phyloP scores from a whole-genome alignment of 75 land plant genomes.

The Cupressus sempervirens region DNA sequence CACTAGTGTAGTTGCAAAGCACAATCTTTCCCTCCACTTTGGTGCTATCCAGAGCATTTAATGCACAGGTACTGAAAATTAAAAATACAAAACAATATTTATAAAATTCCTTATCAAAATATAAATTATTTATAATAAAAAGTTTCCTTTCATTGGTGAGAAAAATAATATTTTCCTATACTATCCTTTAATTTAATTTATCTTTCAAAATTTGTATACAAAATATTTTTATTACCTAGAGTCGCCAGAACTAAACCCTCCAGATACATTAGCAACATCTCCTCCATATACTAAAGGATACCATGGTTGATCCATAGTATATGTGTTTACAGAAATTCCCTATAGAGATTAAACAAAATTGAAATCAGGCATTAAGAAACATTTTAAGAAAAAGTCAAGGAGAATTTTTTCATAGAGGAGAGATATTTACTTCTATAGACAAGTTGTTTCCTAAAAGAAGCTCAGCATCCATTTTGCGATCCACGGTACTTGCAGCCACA shows the following conservation, averaged over 20 bases:
- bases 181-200: no score
- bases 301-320: no score
- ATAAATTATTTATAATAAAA: no score
- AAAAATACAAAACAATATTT: no score
- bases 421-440: neutral
- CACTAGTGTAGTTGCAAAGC: neutral
- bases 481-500: neutral
- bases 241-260: neutral
- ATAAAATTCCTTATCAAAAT: no score
- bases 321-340: no score
- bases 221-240: neutral
- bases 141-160: no score
- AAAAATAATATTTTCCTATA: no score
- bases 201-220: no score
- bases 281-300: no score
- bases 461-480: constrained; percentile 12
- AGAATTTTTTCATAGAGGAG: neutral
- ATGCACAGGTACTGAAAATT: constrained; percentile 17
- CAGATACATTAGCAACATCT: no score
- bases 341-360: neutral
- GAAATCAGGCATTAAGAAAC: neutral
- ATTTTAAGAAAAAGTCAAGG: no score
- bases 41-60: neutral
- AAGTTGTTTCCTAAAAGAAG: constrained; percentile 1
- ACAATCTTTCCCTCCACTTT: constrained; percentile 7